Evolutionary conservation across 306 rosid genomes (phyloP), one percentile per base, ranked within the genome.

Genomic region (Lathyrus oleraceus): DNA sequence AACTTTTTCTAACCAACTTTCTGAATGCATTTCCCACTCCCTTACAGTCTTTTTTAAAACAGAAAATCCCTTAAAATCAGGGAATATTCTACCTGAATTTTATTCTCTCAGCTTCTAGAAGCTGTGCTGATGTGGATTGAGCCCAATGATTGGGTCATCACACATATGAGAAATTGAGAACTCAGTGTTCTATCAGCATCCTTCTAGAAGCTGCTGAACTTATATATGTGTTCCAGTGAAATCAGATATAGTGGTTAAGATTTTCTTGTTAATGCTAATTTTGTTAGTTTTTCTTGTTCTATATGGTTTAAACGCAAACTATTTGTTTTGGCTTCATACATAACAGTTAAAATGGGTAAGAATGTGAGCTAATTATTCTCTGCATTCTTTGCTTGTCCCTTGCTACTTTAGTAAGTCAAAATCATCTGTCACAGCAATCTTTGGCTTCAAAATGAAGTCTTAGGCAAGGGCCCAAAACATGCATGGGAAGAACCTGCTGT

Each of bases 371-470:
- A 36, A 11, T 30, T 57, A 58, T 67, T 35, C 21, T 47, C 63
- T 67, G 21, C 60, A 47, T 59, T 12, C 9, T 69, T 47, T 51
- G 42, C 38, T 72, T 4, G 9, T 57, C 60, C 40, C 23, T 53
- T 44, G 62, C 12, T 27, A 27, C 30, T 0, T 66, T 67, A n/a
- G 13, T 35, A 49, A 43, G 35, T 38, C 30, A 27, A 27, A 27
- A 27, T 4, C 30, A 5, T 4, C 5, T 27, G 30, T 27, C 30
- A 27, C 30, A 3, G 71, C 27, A n/a, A 10, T 54, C 74, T 53
- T 48, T 48, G 63, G 36, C 38, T 78, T 78, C 67, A 57, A 66
- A 72, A 17, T 20, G n/a, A 54, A 63, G 61, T 63, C 42, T 51
- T 30, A 60, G 57, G 63, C 40, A 10, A 67, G 36, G 60, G 47